Percentiles rank a stretch among this genome's conserved stretches.
These are phyloP conservation scores for Phoenix dactylifera DNA, from an alignment of 176 grass and related monocot species.

Conservation along the genomic window DNA sequence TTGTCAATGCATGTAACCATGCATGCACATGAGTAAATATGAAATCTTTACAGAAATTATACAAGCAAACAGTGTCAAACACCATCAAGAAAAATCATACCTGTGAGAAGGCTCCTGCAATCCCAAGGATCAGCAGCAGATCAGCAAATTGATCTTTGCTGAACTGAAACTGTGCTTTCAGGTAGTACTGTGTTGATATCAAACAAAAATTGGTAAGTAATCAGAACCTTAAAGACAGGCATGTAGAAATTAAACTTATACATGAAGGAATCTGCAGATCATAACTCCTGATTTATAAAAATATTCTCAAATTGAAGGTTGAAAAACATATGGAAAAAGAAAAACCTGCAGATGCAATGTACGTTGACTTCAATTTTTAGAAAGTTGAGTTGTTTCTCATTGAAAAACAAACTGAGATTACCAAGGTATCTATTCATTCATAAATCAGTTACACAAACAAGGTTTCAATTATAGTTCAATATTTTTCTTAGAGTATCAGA, in stretches of 20 bases:
- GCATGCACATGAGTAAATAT: no score
- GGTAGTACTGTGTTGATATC: slow-evolving; percentile 47
- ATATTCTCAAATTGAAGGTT: no score
- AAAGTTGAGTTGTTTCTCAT: no score
- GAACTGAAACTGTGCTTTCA: slow-evolving; percentile 80
- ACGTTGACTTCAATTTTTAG: no score
- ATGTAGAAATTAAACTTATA: background rate
- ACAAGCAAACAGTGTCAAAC: background rate
- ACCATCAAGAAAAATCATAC: slow-evolving; percentile 18
- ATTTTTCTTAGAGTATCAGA: no score
- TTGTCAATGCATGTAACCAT: no score
- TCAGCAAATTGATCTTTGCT: slow-evolving; percentile 91
- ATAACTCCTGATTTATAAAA: no score
- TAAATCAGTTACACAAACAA: no score
- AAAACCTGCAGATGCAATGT: background rate
- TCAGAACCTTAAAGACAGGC: slow-evolving; percentile 1
- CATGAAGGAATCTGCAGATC: background rate
- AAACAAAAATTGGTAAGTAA: slow-evolving; percentile 13
- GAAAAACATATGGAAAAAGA: background rate
- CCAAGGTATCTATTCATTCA: no score
- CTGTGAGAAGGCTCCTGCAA: slow-evolving; percentile 70
- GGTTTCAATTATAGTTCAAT: no score
- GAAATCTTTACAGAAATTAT: no score
- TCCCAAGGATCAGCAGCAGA: slow-evolving; percentile 53
- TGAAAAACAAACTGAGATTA: no score